phyloP scores from a whole-genome alignment of 2,329 filamentous ascomycete species.

The Aspergillus jensenii region DNA sequence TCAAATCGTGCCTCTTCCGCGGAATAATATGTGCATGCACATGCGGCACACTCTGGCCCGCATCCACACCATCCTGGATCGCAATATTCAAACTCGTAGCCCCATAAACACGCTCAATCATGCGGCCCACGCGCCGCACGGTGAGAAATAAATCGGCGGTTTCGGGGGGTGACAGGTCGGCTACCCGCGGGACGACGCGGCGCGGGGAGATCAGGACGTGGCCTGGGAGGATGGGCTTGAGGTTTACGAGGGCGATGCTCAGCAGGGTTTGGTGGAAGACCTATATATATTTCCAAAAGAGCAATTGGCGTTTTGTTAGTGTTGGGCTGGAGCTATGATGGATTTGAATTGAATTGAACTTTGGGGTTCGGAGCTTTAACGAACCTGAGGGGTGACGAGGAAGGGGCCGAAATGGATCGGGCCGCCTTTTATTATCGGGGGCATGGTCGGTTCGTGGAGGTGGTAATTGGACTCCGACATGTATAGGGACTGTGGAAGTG shows the following conservation, averaged over 20 bases:
- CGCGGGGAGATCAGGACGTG: conserved; percentile 88
- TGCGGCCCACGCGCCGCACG: conserved; percentile 76
- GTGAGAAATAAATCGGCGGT: conserved; percentile 84
- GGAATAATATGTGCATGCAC: conserved; percentile 93
- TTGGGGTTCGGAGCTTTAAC: not conserved
- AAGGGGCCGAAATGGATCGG: conserved; percentile 72
- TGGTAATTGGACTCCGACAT: not conserved
- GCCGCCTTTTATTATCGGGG: conserved; percentile 28
- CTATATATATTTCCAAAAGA: conserved; percentile 44
- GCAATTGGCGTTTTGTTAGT: not conserved
- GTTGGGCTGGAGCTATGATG: not conserved
- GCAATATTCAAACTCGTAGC: conserved; percentile 86
- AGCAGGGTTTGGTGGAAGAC: conserved; percentile 81
- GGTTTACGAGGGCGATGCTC: conserved; percentile 88
- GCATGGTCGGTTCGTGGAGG: conserved; percentile 9
- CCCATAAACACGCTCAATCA: conserved; percentile 63
- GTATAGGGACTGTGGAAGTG: not conserved
- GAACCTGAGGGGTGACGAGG: conserved; percentile 71
- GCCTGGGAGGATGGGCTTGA: conserved; percentile 89
- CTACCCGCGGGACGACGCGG: conserved; percentile 67
- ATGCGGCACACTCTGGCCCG: conserved; percentile 91
- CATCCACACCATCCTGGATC: conserved; percentile 86
- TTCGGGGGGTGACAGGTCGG: conserved; percentile 70
- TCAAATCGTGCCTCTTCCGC: conserved; percentile 59
- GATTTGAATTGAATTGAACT: not conserved